Evolutionary conservation across 768 basidiomycete genomes (phyloP), one percentile per base, ranked within the genome.

Genomic region (Leccinum broughii): DNA sequence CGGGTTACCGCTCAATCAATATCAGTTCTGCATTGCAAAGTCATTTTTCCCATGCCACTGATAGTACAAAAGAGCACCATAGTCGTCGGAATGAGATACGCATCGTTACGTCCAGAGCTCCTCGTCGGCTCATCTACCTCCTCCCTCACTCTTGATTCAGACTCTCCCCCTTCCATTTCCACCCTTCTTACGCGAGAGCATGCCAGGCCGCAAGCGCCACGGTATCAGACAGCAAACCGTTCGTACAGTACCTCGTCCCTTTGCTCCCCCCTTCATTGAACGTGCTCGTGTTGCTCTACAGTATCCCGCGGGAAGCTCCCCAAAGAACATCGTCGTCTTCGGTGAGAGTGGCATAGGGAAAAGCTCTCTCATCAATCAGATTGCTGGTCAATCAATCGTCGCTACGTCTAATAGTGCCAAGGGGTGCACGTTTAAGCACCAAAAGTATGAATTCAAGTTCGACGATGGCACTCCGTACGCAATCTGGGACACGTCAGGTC

Each of bases 321-420:
- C 62, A 11, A 69, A 58, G 55, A 72, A 73, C 59, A 48, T 73
- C 24, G 65, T 68, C 54, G 63, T 72, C 55, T 72, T 72, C 20
- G 68, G 64, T 34, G 72, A 70, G 61, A 65, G 64, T 49, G 72
- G 71, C 2, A 67, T 77, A 41, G 70, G 74, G 35, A 80, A 81
- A 61, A 77, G 79, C 65, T 78, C 76, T n/a, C 66, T 79, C 57
- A 66, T 81, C 55, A 78, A 80, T 66, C 72, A 79, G 72, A 64
- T 81, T 49, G 66, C 67, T 54, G 69, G 68, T 66, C 78, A 56
- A 69, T 79, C 65, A 77, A 77, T 67, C 28, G 77, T 77, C 30
- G 54, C 56, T 0, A 70, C 72, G n/a, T 78, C 77, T 4, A 74
- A 69, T 55, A 65, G 65, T 51, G 74, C 70, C 10, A 66, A 63